Evolutionary conservation across 768 basidiomycete species (phyloP).

Genomic region (Termitomyces eurrhizus): DNA sequence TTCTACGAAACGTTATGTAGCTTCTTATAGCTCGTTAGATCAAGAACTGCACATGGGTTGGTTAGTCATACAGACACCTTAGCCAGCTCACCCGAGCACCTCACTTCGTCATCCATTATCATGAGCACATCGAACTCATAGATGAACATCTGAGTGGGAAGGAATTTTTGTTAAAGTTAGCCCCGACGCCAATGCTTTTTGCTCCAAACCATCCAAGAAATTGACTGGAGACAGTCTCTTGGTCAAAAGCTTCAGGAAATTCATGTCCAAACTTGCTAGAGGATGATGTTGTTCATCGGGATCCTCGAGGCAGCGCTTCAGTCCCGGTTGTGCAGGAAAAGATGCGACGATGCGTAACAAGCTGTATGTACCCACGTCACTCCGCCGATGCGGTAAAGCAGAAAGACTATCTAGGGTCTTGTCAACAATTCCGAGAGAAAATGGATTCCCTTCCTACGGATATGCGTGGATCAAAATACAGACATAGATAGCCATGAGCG

Average conservation of each 20-base stretch:
- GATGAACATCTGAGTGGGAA: neutral
- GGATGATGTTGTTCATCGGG: conserved; percentile 34
- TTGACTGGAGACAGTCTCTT: conserved; percentile 30
- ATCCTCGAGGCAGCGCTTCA: conserved; percentile 35
- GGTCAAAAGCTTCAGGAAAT: conserved; percentile 35
- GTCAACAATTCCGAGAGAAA: conserved; percentile 28
- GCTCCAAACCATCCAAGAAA: conserved; percentile 30
- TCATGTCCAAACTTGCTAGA: conserved; percentile 38
- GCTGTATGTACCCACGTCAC: conserved; percentile 35
- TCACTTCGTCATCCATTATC: too few species aligned
- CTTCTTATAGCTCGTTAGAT: too few species aligned
- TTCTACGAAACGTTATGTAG: too few species aligned
- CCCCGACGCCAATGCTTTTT: neutral
- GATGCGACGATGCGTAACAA: conserved; percentile 38
- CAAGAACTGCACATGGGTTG: too few species aligned
- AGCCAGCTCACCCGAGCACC: too few species aligned
- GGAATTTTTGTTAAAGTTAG: conserved; percentile 6
- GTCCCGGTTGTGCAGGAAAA: conserved; percentile 34
- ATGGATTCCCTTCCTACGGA: conserved; percentile 30
- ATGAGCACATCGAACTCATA: neutral
- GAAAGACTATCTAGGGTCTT: conserved; percentile 23
- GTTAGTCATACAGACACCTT: too few species aligned
- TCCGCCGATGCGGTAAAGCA: conserved; percentile 29
- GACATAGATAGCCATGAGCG: neutral
- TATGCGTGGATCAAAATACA: neutral